These are phyloP conservation scores for Tuctoria greenei DNA, from an alignment of 176 grass and related monocot genomes.

Conservation along the genomic window DNA sequence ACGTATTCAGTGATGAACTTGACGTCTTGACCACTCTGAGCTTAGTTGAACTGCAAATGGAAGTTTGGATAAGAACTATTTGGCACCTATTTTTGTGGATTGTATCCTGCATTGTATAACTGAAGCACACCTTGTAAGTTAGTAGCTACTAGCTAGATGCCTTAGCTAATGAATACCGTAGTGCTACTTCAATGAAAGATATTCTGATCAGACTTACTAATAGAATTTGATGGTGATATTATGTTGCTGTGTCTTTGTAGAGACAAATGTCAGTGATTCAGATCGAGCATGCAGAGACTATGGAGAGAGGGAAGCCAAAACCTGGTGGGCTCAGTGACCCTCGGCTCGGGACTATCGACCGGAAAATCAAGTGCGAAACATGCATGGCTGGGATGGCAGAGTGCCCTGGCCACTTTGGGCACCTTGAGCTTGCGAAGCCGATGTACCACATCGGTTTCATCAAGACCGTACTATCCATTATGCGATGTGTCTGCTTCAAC, in stretches of 20 bases:
- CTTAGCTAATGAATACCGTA: background rate
- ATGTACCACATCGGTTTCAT: conserved; percentile 98
- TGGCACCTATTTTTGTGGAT: background rate
- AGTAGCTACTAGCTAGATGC: background rate
- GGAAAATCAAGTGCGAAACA: conserved; percentile 95
- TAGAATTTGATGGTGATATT: conserved; percentile 14
- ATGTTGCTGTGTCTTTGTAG: conserved; percentile 42
- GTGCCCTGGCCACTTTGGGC: conserved; percentile 95
- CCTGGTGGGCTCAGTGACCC: conserved; percentile 87
- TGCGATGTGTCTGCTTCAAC: conserved; percentile 99
- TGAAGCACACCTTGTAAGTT: background rate
- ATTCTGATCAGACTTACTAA: background rate
- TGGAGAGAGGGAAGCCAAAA: conserved; percentile 95
- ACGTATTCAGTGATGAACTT: background rate
- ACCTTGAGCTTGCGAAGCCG: conserved; percentile 96
- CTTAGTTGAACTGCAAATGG: background rate
- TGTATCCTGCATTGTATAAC: background rate
- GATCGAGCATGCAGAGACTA: conserved; percentile 88
- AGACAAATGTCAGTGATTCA: conserved; percentile 97
- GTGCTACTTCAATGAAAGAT: background rate
- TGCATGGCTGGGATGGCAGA: conserved; percentile 98
- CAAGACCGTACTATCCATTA: conserved; percentile 93
- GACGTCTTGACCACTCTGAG: background rate
- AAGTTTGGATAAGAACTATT: background rate
- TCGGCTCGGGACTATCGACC: conserved; percentile 83